Base-by-base conservation (phyloP, 1,284 basidiomycete species). In the Porphyrellus sp. region DNA sequence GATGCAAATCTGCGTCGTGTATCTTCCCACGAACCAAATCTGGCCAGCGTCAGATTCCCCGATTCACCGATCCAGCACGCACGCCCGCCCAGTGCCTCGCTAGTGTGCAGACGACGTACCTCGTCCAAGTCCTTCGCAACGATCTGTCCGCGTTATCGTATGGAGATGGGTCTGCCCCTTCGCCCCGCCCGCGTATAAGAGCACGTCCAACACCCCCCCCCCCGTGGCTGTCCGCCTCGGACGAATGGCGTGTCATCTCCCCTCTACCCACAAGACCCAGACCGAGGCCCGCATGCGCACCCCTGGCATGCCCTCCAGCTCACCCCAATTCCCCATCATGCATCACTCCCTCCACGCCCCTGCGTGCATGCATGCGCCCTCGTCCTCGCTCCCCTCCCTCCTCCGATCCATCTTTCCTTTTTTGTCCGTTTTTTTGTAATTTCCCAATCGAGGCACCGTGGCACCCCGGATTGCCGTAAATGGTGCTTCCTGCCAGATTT, bases 391-490 rank as follows among this genome's bases (percentile, higher is more conserved):
- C 43, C 30, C 18, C 24, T 16, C 11, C 35, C 49, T 39, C 21
- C 48, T 60, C 51, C 54, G 63, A 66, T 66, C 64, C 58, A 43
- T 46, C 40, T 46, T 49, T 35, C 61, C 54, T 51, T 56, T 59
- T 62, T 13, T 0, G 13, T 33, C 12, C 50, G 18, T 37, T 49
- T 51, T 53, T 61, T 63, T 63, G 31, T 45, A 18, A 53, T 56
- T 61, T 65, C 52, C 45, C 3, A 46, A 52, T 58, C 43, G 49
- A 41, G 61, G 5, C 21, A 54, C 47, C 65, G 63, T 63, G 62
- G 63, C 63, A 67, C 62, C 62, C 62, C 62, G 64, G 64, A 68
- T 68, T 67, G 59, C 63, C 63, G 52, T 65, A 67, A 63, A 51
- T 3, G 23, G 49, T 23, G 21, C 54, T 48, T 62, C 61, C 49